Conservation (phyloP, 2,329 filamentous ascomycete genomes). For the Triangularia setosa region DNA sequence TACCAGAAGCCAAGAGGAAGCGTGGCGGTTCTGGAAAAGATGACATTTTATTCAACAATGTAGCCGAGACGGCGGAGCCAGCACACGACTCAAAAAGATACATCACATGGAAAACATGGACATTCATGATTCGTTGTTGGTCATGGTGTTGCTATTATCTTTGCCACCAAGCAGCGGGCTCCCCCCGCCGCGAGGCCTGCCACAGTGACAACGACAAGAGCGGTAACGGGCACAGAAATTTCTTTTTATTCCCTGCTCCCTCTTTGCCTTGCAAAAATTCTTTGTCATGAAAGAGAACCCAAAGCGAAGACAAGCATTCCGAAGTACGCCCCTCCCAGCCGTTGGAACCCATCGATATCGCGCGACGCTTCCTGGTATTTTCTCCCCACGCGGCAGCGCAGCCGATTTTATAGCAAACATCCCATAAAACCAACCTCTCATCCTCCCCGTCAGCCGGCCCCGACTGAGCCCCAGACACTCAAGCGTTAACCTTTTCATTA, state of each 20-base stretch:
- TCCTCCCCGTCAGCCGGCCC: slow-evolving; percentile 14
- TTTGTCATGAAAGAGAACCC: slow-evolving; percentile 30
- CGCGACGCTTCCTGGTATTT: slow-evolving; percentile 15
- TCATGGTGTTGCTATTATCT: not conserved
- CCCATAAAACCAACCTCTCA: slow-evolving; percentile 11
- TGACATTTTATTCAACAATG: too few species aligned
- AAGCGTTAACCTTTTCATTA: slow-evolving; percentile 5
- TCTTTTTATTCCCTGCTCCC: slow-evolving; percentile 26
- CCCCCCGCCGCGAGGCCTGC: not conserved
- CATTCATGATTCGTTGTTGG: not conserved
- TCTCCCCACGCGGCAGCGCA: slow-evolving; percentile 21
- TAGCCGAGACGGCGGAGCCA: too few species aligned
- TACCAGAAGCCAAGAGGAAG: too few species aligned
- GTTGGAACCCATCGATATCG: slow-evolving; percentile 30
- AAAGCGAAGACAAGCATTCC: slow-evolving; percentile 34
- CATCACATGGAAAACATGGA: not conserved
- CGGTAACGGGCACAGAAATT: not conserved
- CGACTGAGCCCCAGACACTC: slow-evolving; percentile 14
- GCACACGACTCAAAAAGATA: not conserved
- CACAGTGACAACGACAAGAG: not conserved
- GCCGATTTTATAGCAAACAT: slow-evolving; percentile 19
- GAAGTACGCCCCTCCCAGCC: slow-evolving; percentile 32
- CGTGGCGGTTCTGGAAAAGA: too few species aligned
- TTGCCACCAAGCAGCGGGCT: not conserved
- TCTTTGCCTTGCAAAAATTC: slow-evolving; percentile 18